phyloP scores from a whole-genome alignment of 495 filamentous ascomycete genomes.

The Aspergillus taichungensis region DNA sequence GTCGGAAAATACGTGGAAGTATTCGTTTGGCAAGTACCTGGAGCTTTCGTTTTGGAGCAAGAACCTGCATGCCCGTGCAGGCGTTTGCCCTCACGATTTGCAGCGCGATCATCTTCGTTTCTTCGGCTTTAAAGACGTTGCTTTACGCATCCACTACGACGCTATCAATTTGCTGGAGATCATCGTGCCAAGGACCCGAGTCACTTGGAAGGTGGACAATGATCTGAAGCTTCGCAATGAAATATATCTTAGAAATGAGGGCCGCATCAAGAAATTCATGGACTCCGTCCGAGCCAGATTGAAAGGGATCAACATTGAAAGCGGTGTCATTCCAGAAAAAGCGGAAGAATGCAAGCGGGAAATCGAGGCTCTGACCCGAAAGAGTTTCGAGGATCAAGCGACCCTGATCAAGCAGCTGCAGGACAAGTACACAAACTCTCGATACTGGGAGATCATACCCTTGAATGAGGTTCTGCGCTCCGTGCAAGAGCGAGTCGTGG shows the following conservation, averaged over 20 bases:
- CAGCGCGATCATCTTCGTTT: slow-evolving; percentile 86
- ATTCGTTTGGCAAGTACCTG: slow-evolving; percentile 95
- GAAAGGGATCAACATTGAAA: slow-evolving; percentile 81
- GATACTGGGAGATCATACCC: slow-evolving; percentile 93
- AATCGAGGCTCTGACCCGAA: slow-evolving; percentile 64
- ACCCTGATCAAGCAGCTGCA: slow-evolving; percentile 68
- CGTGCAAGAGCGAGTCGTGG: slow-evolving; percentile 84
- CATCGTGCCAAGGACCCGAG: slow-evolving; percentile 75
- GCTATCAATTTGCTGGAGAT: slow-evolving; percentile 90
- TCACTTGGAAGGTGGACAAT: slow-evolving; percentile 96
- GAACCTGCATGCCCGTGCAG: slow-evolving; percentile 66
- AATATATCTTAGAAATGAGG: slow-evolving; percentile 68
- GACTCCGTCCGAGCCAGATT: slow-evolving; percentile 72
- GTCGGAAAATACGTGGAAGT: slow-evolving; percentile 96
- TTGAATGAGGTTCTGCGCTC: slow-evolving; percentile 79
- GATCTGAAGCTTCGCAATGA: slow-evolving; percentile 89
- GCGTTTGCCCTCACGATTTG: slow-evolving; percentile 87
- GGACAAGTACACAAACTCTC: slow-evolving; percentile 82
- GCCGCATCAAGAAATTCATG: slow-evolving; percentile 79
- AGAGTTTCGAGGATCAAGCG: slow-evolving; percentile 71
- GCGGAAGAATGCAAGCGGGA: slow-evolving; percentile 70
- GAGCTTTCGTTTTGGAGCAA: slow-evolving; percentile 95
- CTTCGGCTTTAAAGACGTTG: slow-evolving; percentile 81
- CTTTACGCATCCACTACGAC: slow-evolving; percentile 85
- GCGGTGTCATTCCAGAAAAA: slow-evolving; percentile 70